Percentiles rank a stretch among this genome's conserved stretches.
phyloP scores from a whole-genome alignment of 768 basidiomycete species.

The Pisolithus sp. region DNA sequence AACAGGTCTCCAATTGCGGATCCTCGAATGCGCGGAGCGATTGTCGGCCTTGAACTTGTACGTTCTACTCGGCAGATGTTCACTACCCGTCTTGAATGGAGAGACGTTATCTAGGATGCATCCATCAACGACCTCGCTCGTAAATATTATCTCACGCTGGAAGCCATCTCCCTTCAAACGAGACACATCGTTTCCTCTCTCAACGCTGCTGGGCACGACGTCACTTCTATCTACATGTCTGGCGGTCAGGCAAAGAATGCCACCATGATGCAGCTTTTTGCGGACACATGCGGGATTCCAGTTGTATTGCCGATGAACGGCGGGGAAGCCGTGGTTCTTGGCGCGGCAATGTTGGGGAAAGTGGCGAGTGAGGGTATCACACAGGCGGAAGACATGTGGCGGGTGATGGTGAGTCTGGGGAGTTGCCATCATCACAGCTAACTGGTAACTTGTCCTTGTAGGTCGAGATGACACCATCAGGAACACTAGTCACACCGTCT shows the following conservation, averaged over 20 bases:
- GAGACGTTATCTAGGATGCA: constrained; percentile 43
- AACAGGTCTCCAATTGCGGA: constrained; percentile 97
- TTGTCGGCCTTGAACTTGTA: constrained; percentile 79
- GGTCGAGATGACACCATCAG: constrained; percentile 91
- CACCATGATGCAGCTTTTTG: constrained; percentile 85
- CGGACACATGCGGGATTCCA: constrained; percentile 75
- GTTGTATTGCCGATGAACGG: constrained; percentile 76
- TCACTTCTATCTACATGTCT: constrained; percentile 84
- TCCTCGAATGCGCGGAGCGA: constrained; percentile 88
- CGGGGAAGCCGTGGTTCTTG: constrained; percentile 81
- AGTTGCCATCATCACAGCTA: background rate
- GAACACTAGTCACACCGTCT: constrained; percentile 59
- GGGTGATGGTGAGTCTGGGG: constrained; percentile 65
- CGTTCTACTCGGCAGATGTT: constrained; percentile 8
- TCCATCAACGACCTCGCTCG: constrained; percentile 76
- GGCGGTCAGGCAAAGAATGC: constrained; percentile 90
- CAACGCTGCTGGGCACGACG: constrained; percentile 78
- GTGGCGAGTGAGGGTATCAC: constrained; percentile 63
- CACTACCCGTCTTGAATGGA: background rate
- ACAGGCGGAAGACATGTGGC: constrained; percentile 72
- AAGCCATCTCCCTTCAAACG: constrained; percentile 92
- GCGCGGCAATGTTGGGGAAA: constrained; percentile 89
- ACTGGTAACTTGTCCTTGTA: constrained; percentile 21
- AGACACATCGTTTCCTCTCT: constrained; percentile 89
- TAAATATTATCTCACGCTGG: constrained; percentile 86